These are phyloP conservation scores for Aspergillus pseudonomiae DNA, from an alignment of 2,329 filamentous ascomycete genomes.

Conservation along the genomic window DNA sequence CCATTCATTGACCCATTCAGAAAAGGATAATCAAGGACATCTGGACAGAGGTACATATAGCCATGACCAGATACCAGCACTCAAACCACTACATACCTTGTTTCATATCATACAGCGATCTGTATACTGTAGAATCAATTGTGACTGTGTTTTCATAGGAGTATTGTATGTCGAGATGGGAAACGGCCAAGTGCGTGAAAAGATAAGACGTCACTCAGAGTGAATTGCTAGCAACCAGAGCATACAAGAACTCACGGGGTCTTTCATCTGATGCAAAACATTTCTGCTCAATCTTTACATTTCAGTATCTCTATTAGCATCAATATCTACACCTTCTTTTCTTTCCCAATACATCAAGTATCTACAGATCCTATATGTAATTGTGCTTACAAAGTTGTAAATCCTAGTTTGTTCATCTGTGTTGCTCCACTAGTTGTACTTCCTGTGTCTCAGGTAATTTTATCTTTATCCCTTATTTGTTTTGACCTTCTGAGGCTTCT, in stretches of 20 bases:
- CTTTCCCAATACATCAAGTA: neutral
- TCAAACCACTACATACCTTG: neutral
- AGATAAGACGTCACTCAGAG: neutral
- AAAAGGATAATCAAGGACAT: neutral
- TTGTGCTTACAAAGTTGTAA: neutral
- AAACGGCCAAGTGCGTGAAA: neutral
- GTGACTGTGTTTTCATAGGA: neutral
- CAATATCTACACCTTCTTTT: neutral
- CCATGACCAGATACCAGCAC: neutral
- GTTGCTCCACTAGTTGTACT: neutral
- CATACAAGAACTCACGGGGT: neutral
- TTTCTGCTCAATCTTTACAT: neutral
- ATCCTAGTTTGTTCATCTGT: neutral
- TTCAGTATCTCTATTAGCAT: neutral
- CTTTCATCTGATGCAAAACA: neutral
- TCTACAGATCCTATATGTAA: neutral
- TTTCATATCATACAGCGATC: neutral
- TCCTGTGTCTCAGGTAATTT: neutral
- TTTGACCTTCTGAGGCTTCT: neutral
- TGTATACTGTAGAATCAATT: neutral
- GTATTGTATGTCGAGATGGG: neutral
- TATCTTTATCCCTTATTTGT: neutral
- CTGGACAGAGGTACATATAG: neutral
- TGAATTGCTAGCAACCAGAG: neutral
- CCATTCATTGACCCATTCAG: neutral